These are phyloP conservation scores for Bothriochloa decipiens DNA, from an alignment of 176 grass and related monocot species.

Conservation along the genomic window DNA sequence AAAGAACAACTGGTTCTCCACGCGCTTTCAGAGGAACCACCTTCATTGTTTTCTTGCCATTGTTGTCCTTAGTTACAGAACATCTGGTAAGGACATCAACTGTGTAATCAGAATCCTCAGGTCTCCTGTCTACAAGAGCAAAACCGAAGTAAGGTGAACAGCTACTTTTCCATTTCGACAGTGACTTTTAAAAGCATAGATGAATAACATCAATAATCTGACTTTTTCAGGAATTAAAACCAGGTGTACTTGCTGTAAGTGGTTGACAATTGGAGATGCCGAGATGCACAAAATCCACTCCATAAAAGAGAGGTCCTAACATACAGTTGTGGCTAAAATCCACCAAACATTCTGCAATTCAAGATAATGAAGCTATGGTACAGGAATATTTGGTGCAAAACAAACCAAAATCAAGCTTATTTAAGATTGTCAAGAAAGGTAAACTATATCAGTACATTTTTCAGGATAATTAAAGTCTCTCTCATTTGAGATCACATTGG, in stretches of 20 bases:
- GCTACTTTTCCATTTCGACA: neutral
- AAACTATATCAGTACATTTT: constrained; percentile 2
- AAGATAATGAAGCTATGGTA: constrained; percentile 8
- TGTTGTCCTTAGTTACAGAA: constrained; percentile 70
- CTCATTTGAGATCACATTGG: neutral
- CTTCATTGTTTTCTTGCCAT: constrained; percentile 66
- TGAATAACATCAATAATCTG: constrained; percentile 6
- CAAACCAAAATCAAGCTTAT: neutral
- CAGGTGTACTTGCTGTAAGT: neutral
- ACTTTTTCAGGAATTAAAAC: constrained; percentile 28
- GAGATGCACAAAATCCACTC: neutral
- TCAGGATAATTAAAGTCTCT: neutral
- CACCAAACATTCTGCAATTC: constrained; percentile 9
- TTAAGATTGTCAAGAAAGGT: constrained; percentile 27
- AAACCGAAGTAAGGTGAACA: constrained; percentile 19
- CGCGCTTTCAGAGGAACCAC: constrained; percentile 66
- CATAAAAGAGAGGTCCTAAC: neutral
- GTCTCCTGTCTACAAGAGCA: constrained; percentile 62
- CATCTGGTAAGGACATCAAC: constrained; percentile 88
- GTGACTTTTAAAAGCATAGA: neutral
- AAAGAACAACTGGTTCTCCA: constrained; percentile 88
- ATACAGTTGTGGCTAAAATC: neutral
- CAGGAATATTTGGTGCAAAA: neutral
- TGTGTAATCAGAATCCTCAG: constrained; percentile 82
- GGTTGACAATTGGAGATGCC: neutral